A percentile compares a stretch with the other conserved stretches of the same genome.
Evolutionary conservation across 768 basidiomycete genomes (phyloP).

Genomic region (Kwoniella heveanensis): DNA sequence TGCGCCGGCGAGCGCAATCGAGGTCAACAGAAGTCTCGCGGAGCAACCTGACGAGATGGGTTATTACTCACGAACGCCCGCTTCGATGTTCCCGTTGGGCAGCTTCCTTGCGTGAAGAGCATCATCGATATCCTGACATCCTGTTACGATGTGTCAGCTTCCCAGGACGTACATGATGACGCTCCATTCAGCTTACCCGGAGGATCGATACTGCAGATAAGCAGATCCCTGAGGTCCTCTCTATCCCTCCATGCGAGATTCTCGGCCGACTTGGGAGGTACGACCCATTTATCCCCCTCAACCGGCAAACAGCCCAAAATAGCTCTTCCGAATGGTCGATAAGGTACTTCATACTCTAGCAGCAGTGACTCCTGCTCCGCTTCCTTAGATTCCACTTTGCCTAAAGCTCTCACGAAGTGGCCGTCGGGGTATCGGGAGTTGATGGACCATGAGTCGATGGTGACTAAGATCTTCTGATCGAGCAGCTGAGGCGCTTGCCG

Average conservation of each 20-base stretch:
- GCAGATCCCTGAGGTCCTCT: conserved; percentile 79
- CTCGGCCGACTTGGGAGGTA: conserved; percentile 69
- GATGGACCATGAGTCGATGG: conserved; percentile 87
- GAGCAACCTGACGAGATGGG: too few relatives aligned
- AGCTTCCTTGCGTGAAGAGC: conserved; percentile 85
- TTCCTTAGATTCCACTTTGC: conserved; percentile 88
- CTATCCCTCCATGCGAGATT: conserved; percentile 73
- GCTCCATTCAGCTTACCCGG: conserved; percentile 63
- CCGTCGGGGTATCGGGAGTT: conserved; percentile 93
- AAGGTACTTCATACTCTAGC: conserved; percentile 93
- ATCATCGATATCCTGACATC: conserved; percentile 97
- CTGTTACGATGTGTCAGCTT: conserved; percentile 57
- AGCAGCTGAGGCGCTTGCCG: conserved; percentile 87
- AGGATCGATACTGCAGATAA: conserved; percentile 96
- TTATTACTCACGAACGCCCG: conserved; percentile 87
- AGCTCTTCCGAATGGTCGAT: conserved; percentile 93
- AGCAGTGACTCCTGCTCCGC: conserved; percentile 92
- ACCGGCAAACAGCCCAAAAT: conserved; percentile 85
- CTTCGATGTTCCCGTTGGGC: conserved; percentile 92
- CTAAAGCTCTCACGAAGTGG: conserved; percentile 90
- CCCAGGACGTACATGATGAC: neutral
- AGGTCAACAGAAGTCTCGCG: too few relatives aligned
- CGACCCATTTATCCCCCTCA: conserved; percentile 90
- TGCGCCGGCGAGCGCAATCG: conserved; percentile 55
- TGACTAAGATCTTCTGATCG: conserved; percentile 92